phyloP scores from a whole-genome alignment of 257 asterid genomes.

The Verbena officinalis region DNA sequence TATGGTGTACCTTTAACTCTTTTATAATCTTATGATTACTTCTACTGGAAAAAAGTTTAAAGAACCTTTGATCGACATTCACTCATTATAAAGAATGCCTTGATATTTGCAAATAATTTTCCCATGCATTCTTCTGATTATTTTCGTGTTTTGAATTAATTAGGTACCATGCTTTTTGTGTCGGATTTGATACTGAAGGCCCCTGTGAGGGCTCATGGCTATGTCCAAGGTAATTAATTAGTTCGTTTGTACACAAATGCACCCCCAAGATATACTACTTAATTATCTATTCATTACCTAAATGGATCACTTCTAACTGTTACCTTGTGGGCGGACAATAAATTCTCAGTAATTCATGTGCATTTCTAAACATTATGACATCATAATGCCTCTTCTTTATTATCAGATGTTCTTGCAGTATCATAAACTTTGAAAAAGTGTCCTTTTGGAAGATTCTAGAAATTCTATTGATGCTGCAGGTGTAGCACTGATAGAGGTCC shows the following conservation, averaged over 20 bases:
- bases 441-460: constrained; percentile 36
- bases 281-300: constrained; percentile 16
- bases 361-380: constrained; percentile 9
- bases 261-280: constrained; percentile 3
- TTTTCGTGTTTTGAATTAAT: constrained; percentile 31
- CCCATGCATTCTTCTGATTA: constrained; percentile 28
- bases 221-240: constrained; percentile 79
- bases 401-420: constrained; percentile 9
- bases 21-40: constrained; percentile 11
- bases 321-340: constrained; percentile 10
- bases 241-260: constrained; percentile 20
- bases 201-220: constrained; percentile 88
- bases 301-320: constrained; percentile 5
- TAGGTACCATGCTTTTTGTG: constrained; percentile 99
- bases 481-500: constrained; percentile 50
- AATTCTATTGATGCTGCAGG: constrained; percentile 54
- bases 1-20: background rate
- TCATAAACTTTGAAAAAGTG: constrained; percentile 23
- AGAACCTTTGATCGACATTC: constrained; percentile 1
- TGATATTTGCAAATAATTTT: background rate
- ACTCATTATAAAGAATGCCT: constrained; percentile 7
- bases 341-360: background rate
- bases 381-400: constrained; percentile 12
- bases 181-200: constrained; percentile 94
- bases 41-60: background rate